phyloP scores from a whole-genome alignment of 2,329 filamentous ascomycete species.

The Monosporascus sp. region DNA sequence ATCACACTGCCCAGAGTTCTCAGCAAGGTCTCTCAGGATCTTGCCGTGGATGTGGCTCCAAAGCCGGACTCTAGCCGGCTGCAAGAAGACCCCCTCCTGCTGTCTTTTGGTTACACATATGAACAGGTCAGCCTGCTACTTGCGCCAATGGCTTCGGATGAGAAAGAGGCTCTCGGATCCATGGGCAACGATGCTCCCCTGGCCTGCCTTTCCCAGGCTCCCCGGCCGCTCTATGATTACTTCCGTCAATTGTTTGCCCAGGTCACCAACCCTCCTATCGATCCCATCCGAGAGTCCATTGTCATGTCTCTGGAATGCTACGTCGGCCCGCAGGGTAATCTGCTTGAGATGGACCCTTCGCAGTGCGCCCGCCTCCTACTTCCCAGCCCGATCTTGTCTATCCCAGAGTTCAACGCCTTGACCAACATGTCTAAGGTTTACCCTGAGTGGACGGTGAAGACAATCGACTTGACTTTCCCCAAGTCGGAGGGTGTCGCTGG shows the following conservation, averaged over 20 bases:
- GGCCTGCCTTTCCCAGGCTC: conserved; percentile 84
- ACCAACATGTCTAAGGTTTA: conserved; percentile 70
- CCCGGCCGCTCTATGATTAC: conserved; percentile 88
- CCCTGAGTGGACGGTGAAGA: conserved; percentile 79
- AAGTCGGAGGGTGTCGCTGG: conserved; percentile 78
- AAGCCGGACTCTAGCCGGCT: conserved; percentile 65
- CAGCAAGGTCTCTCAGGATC: conserved; percentile 53
- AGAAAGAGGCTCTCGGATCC: conserved; percentile 92
- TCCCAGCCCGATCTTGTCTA: conserved; percentile 82
- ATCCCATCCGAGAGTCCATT: conserved; percentile 93
- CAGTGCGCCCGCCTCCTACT: conserved; percentile 84
- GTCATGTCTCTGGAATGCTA: conserved; percentile 98
- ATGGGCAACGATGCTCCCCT: conserved; percentile 97
- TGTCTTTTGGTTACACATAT: conserved; percentile 88
- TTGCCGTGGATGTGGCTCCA: conserved; percentile 56
- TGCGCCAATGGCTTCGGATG: conserved; percentile 93
- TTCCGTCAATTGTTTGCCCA: conserved; percentile 97
- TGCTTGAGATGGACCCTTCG: conserved; percentile 86
- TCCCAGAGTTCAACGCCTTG: conserved; percentile 85
- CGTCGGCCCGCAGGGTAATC: conserved; percentile 89
- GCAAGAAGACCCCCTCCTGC: conserved; percentile 78
- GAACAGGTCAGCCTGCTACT: conserved; percentile 91
- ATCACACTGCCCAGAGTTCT: conserved; percentile 74
- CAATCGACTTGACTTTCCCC: conserved; percentile 88
- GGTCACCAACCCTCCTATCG: conserved; percentile 96